Conservation (phyloP, 345 rosid genomes). For the Leavenworthia alabamica region DNA sequence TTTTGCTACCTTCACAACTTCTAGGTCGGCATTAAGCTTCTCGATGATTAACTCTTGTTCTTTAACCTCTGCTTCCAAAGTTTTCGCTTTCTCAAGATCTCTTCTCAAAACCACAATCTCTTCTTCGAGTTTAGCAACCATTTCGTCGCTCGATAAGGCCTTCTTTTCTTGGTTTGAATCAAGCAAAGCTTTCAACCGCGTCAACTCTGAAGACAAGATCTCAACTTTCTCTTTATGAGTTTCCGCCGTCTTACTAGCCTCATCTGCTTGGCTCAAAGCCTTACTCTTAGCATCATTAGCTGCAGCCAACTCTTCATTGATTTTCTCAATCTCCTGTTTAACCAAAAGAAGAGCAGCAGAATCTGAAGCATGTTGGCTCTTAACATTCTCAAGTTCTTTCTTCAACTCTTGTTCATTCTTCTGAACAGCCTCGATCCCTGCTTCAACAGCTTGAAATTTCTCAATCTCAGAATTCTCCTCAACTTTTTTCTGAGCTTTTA, state of each 20-base stretch:
- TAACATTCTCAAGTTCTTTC: constrained; percentile 65
- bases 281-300: constrained; percentile 75
- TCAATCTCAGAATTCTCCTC: constrained; percentile 83
- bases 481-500: constrained; percentile 80
- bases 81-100: constrained; percentile 54
- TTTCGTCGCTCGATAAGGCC: constrained; percentile 39
- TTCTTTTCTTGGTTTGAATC: constrained; percentile 62
- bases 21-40: constrained; percentile 73
- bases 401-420: constrained; percentile 78
- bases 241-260: constrained; percentile 85
- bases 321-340: constrained; percentile 61
- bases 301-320: constrained; percentile 63
- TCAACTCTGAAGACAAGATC: constrained; percentile 65
- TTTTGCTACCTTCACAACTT: constrained; percentile 84
- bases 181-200: constrained; percentile 57
- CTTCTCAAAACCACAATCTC: constrained; percentile 53
- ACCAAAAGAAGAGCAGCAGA: constrained; percentile 67
- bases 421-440: constrained; percentile 78
- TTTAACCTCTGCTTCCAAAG: constrained; percentile 43
- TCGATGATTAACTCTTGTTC: constrained; percentile 56
- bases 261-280: constrained; percentile 83
- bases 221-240: constrained; percentile 74
- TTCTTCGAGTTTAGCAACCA: constrained; percentile 42
- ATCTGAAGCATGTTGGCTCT: constrained; percentile 78
- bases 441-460: constrained; percentile 84